Percentiles rank a stretch among this genome's conserved stretches.
Conservation (phyloP, 129 eudicot species). For the Centrapalus pauciflorus region DNA sequence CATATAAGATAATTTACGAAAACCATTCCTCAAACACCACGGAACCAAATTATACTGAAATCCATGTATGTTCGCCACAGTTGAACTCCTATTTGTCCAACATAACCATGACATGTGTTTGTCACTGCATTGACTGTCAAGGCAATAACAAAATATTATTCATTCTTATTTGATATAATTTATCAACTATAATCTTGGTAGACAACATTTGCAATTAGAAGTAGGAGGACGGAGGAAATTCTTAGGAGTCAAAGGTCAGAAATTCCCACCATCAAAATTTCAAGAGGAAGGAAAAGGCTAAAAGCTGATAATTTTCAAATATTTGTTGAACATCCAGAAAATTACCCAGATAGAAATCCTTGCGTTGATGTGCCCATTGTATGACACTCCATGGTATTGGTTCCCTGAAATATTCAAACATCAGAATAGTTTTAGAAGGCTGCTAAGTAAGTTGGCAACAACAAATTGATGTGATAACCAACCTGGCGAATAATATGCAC, state of each 20-base stretch:
- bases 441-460: neutral
- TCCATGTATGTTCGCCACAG: constrained; percentile 8
- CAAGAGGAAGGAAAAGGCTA: neutral
- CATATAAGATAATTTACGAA: constrained; percentile 10
- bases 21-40: constrained; percentile 25
- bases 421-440: too few relatives aligned
- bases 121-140: constrained; percentile 21
- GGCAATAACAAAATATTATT: neutral
- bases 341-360: constrained; percentile 32
- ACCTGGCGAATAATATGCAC: neutral
- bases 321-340: neutral
- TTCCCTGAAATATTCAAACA: constrained; percentile 18
- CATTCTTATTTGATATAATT: neutral
- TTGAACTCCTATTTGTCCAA: constrained; percentile 27
- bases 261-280: neutral
- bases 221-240: neutral
- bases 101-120: constrained; percentile 26
- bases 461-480: neutral
- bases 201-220: neutral
- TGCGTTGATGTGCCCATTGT: constrained; percentile 27
- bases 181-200: neutral
- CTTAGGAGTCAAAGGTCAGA: neutral
- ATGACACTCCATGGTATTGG: constrained; percentile 44
- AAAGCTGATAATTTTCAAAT: neutral
- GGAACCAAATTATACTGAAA: constrained; percentile 18